Evolutionary conservation across 2,329 filamentous ascomycete genomes (phyloP).

Genomic region (Chaetomium sp.): DNA sequence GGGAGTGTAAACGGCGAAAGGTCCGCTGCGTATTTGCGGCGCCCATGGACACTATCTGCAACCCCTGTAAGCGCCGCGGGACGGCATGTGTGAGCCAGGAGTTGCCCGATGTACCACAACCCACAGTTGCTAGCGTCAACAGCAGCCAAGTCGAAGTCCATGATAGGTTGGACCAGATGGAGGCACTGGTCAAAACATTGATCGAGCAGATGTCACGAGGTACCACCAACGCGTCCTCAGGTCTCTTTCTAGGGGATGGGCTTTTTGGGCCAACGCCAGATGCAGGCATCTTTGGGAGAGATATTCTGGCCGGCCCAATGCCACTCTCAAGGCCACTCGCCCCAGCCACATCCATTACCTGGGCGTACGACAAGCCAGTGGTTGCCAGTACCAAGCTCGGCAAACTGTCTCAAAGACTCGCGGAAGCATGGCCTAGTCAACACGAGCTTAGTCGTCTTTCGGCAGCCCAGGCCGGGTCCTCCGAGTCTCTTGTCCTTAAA

Average conservation of each 20-base stretch:
- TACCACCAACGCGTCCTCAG: not conserved
- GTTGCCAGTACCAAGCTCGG: not conserved
- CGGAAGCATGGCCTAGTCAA: slow-evolving; percentile 11
- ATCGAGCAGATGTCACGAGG: not conserved
- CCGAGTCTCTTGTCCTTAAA: not conserved
- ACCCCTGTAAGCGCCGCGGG: slow-evolving; percentile 49
- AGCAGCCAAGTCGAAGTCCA: not conserved
- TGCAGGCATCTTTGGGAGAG: not conserved
- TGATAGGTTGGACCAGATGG: slow-evolving; percentile 16
- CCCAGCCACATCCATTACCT: not conserved
- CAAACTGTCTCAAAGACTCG: not conserved
- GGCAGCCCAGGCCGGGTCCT: not conserved
- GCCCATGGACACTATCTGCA: slow-evolving; percentile 45
- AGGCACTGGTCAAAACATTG: slow-evolving; percentile 7
- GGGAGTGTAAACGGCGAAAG: slow-evolving; percentile 61
- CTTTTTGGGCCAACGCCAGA: not conserved
- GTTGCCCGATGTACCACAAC: slow-evolving; percentile 39
- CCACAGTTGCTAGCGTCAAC: not conserved
- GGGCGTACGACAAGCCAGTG: not conserved
- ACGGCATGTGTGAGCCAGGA: slow-evolving; percentile 53
- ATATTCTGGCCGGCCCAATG: not conserved
- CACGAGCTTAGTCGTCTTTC: not conserved
- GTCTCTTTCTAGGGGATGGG: not conserved
- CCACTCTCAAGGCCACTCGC: not conserved
- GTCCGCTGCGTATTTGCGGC: slow-evolving; percentile 51